phyloP scores from a whole-genome alignment of 2,329 filamentous ascomycete genomes.

The Knufia petricola region DNA sequence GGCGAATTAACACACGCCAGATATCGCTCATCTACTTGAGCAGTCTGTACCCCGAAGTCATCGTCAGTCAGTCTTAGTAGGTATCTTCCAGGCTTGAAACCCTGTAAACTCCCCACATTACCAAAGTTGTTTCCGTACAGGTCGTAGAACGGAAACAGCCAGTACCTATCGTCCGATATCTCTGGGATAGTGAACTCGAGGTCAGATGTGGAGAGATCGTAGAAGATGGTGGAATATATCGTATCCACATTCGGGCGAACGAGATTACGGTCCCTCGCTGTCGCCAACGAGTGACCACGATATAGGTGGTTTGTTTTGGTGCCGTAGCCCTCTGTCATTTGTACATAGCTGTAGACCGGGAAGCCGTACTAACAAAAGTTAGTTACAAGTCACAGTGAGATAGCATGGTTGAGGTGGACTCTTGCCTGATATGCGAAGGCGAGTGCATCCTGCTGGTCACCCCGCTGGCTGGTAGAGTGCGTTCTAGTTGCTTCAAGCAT shows the following conservation, averaged over 20 bases:
- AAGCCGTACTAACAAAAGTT: neutral
- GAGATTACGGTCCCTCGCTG: neutral
- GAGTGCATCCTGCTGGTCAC: neutral
- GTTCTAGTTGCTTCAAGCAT: too few species aligned
- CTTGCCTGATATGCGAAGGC: neutral
- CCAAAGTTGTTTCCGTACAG: slow-evolving; percentile 26
- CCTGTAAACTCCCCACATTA: slow-evolving; percentile 21
- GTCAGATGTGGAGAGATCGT: slow-evolving; percentile 24
- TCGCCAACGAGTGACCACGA: neutral
- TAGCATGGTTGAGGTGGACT: neutral
- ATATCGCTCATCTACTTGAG: slow-evolving; percentile 11
- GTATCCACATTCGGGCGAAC: slow-evolving; percentile 25
- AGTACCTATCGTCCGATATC: slow-evolving; percentile 22
- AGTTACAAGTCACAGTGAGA: neutral
- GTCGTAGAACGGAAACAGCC: slow-evolving; percentile 25
- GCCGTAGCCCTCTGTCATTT: neutral
- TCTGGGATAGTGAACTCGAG: slow-evolving; percentile 23
- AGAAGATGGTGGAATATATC: slow-evolving; percentile 21
- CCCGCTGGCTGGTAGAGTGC: too few species aligned
- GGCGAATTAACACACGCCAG: slow-evolving; percentile 20
- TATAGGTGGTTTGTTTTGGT: neutral
- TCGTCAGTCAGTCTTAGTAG: slow-evolving; percentile 13
- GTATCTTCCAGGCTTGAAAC: slow-evolving; percentile 21
- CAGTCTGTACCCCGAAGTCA: slow-evolving; percentile 7
- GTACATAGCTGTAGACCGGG: neutral